Base-by-base conservation (phyloP, 192 early-diverging fungal genomes). In the Linnemannia schmuckeri region DNA sequence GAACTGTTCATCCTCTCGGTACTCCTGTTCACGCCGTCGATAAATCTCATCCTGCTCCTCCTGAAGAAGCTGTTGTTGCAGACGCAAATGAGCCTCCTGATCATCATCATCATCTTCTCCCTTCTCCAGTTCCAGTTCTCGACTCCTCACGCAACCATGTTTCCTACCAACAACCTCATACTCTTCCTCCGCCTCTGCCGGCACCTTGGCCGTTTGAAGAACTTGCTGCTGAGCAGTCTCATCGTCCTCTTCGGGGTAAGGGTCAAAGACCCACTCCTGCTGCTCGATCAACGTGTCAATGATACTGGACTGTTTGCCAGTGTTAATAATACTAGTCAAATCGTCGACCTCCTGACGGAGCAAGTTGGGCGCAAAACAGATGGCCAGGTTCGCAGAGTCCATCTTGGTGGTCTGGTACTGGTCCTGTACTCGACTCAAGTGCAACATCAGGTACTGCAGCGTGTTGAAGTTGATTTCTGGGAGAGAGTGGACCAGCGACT, bases 321-420 rank as follows among this genome's bases (percentile, higher is more conserved):
- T 93, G 61, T 95, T 91, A 52, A 94, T 92, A 70, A 96, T 94
- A 76, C 92, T 92, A 6, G 92, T 82, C 37, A 94, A 55, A 79
- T 94, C 90, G 44, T 91, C 87, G 47, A 87, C 88, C 17, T 84
- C 79, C 69, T 91, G 91, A 41, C 93, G 92, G 69, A 96, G 77
- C 27, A 99, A 86, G 37, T 94, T 96, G 10, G 95, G 95, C 10
- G 94, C 95, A 91, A 99, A 98, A 44, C 98, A 95, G 40, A 98
- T 94, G 27, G 96, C 94, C 74, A 99, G 87, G 78, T 98, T 99
- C 37, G 96, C 95, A 37, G 96, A 85, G 30, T 95, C 94, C 98
- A 99, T 99, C 77, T 97, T 97, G 88, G 98, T 99, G 24, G 91
- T 88, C 33, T 89, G 84, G 52, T 94, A 91, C 49, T 95, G 82